These are phyloP conservation scores for Heterobasidion annosum DNA, from an alignment of 1,284 basidiomycete genomes.

Conservation along the genomic window DNA sequence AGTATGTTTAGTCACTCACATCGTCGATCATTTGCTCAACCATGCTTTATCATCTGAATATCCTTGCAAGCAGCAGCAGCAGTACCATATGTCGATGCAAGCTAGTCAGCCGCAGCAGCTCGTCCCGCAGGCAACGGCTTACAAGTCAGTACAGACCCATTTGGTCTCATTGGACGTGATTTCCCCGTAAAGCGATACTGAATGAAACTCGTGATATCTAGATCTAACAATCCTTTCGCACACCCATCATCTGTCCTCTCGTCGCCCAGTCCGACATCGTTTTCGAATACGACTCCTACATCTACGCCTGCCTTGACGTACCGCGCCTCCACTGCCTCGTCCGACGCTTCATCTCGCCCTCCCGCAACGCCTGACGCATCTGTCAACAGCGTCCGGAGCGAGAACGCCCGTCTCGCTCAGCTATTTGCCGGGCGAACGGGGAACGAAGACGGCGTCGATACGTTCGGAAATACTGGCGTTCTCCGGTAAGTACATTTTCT, in stretches of 20 bases:
- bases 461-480: constrained; percentile 22
- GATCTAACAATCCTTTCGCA: constrained; percentile 93
- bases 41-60: constrained; percentile 55
- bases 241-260: constrained; percentile 2
- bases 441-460: constrained; percentile 21
- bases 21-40: constrained; percentile 1
- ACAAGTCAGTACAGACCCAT: constrained; percentile 32
- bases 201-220: constrained; percentile 17
- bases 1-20: neutral
- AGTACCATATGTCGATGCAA: constrained; percentile 40
- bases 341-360: constrained; percentile 20
- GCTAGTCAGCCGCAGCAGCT: constrained; percentile 25
- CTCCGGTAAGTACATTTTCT: constrained; percentile 8
- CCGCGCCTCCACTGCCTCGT: constrained; percentile 15
- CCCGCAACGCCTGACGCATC: constrained; percentile 17
- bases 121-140: constrained; percentile 55
- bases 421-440: constrained; percentile 13
- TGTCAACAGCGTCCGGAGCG: constrained; percentile 29
- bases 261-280: neutral
- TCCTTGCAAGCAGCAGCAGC: constrained; percentile 45
- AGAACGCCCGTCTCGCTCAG: constrained; percentile 37
- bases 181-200: neutral
- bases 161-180: neutral
- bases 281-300: constrained; percentile 21
- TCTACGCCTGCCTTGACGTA: constrained; percentile 24